Conservation (phyloP, 2,329 filamentous ascomycete species). For the Aspergillus ochraceus region DNA sequence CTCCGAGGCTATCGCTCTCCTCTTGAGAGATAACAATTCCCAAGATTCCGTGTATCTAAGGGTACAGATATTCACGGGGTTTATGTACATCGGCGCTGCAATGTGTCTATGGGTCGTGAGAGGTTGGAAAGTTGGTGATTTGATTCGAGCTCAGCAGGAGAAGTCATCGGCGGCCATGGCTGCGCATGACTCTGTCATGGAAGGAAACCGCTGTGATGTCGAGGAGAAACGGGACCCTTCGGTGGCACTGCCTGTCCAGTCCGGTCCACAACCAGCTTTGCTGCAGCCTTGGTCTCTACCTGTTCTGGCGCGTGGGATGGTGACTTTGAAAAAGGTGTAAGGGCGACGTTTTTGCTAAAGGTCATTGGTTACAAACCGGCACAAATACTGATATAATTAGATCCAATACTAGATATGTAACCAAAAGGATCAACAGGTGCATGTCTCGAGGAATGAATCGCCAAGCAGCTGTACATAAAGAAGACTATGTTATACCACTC, state of each 20-base stretch:
- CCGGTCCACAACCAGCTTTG: not conserved
- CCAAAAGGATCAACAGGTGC: not conserved
- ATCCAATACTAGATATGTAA: not conserved
- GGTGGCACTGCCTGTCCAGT: conserved; percentile 3
- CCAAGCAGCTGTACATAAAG: not conserved
- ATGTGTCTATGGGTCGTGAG: conserved; percentile 45
- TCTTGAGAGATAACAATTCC: conserved; percentile 48
- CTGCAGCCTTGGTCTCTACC: conserved; percentile 28
- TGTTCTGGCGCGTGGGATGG: conserved; percentile 31
- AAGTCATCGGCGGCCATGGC: conserved; percentile 1
- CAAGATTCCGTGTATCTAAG: conserved; percentile 35
- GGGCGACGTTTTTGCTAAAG: not conserved
- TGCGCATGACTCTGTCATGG: not conserved
- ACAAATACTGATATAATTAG: too few species aligned
- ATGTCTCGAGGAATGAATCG: not conserved
- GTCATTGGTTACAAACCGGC: not conserved
- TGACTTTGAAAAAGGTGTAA: conserved; percentile 28
- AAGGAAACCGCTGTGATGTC: not conserved
- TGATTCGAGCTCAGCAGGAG: conserved; percentile 18
- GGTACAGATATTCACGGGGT: conserved; percentile 57
- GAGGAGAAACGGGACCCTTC: conserved; percentile 15
- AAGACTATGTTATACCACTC: not conserved
- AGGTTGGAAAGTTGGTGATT: conserved; percentile 41
- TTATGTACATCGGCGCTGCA: conserved; percentile 60
- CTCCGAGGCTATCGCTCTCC: conserved; percentile 59